These are phyloP conservation scores for Aspergillus brunneoviolaceus DNA, from an alignment of 2,329 filamentous ascomycete genomes.

Conservation along the genomic window DNA sequence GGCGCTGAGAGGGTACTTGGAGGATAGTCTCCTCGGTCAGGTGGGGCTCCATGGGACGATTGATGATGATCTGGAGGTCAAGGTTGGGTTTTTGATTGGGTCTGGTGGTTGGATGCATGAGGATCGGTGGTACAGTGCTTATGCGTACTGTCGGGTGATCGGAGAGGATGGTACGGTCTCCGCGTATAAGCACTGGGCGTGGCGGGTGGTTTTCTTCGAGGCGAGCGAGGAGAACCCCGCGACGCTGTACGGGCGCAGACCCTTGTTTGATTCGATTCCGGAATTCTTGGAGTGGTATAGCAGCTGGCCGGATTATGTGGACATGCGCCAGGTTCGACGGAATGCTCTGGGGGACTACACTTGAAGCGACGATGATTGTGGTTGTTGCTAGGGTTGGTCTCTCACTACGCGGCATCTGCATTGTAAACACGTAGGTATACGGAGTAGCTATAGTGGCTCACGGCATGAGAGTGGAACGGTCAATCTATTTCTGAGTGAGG, in stretches of 20 bases:
- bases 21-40: too few relatives aligned
- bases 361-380: too few relatives aligned
- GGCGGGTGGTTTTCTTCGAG: not conserved
- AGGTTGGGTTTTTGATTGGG: not conserved
- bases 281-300: slow-evolving; percentile 18
- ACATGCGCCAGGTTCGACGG: not conserved
- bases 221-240: not conserved
- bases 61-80: not conserved
- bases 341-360: too few relatives aligned
- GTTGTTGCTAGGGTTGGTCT: too few relatives aligned
- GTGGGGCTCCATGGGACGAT: not conserved
- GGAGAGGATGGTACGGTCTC: not conserved
- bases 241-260: slow-evolving; percentile 10
- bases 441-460: too few relatives aligned
- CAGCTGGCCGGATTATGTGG: slow-evolving; percentile 14
- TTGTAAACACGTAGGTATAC: too few relatives aligned
- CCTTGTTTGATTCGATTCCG: slow-evolving; percentile 15
- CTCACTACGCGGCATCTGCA: too few relatives aligned
- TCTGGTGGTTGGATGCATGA: not conserved
- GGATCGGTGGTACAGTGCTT: not conserved
- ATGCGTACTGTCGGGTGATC: not conserved
- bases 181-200: not conserved
- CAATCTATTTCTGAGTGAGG: too few relatives aligned
- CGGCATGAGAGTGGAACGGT: too few relatives aligned
- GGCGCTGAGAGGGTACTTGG: not conserved